Conservation (phyloP, 805 yeast genomes). For the Wickerhamiella occidentalis region DNA sequence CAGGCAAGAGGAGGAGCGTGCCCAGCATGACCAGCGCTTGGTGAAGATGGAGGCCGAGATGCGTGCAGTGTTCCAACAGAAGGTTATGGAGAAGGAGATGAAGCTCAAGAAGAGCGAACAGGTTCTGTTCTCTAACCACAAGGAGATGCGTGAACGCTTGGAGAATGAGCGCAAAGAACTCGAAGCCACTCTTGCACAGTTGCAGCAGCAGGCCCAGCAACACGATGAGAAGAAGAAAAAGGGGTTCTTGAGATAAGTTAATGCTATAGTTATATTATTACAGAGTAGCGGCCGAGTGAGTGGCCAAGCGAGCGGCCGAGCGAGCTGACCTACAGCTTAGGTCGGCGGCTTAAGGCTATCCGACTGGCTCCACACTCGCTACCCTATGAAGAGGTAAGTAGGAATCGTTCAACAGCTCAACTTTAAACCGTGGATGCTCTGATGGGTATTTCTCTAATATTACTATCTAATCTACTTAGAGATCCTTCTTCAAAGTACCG, state of each 20-base stretch:
- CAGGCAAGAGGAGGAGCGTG: conserved; percentile 88
- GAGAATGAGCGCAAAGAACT: conserved; percentile 75
- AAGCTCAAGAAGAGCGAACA: conserved; percentile 94
- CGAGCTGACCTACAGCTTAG: no score
- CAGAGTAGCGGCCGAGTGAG: no score
- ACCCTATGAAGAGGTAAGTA: no score
- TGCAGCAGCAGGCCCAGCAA: conserved; percentile 28
- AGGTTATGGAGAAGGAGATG: conserved; percentile 93
- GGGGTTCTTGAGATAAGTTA: conserved; percentile 11
- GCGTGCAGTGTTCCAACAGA: conserved; percentile 92
- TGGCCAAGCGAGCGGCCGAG: no score
- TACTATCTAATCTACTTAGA: conserved; percentile 27
- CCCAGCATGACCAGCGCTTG: conserved; percentile 84
- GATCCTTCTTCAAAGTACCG: conserved; percentile 99
- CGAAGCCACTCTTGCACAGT: conserved; percentile 78
- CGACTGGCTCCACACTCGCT: no score
- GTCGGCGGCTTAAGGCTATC: no score
- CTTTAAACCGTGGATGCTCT: no score
- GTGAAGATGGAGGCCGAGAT: conserved; percentile 92
- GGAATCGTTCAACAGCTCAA: no score
- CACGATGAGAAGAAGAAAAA: conserved; percentile 16
- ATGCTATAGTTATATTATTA: not conserved
- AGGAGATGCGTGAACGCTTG: conserved; percentile 93
- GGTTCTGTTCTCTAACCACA: conserved; percentile 87
- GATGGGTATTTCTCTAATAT: not conserved